phyloP scores from a whole-genome alignment of 371 early-diverging fungal species.

The Mortierella sp. region DNA sequence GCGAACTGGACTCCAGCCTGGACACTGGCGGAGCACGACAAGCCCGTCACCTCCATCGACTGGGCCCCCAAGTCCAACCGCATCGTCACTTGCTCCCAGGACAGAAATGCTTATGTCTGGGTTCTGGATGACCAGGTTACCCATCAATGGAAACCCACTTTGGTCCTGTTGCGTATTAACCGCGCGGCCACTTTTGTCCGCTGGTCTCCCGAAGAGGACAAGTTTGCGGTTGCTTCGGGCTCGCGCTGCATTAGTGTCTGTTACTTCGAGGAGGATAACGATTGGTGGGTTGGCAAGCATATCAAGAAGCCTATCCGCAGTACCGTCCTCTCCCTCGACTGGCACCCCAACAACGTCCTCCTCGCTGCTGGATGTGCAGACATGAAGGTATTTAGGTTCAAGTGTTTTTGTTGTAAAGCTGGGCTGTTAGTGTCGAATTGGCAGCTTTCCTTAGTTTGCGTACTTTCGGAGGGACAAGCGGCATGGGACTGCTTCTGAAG shows the following conservation, averaged over 20 bases:
- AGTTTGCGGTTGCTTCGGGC: constrained; percentile 98
- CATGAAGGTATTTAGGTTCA: constrained; percentile 75
- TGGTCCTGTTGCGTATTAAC: constrained; percentile 96
- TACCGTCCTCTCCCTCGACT: constrained; percentile 92
- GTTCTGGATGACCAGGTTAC: constrained; percentile 71
- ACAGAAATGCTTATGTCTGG: constrained; percentile 99
- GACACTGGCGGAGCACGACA: constrained; percentile 93
- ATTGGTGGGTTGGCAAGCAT: constrained; percentile 98
- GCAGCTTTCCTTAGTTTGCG: not conserved
- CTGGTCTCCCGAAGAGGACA: constrained; percentile 97
- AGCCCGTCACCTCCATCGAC: constrained; percentile 95
- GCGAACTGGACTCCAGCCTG: constrained; percentile 76
- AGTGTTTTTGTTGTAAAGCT: not conserved
- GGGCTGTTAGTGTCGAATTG: not conserved
- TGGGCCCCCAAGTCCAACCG: constrained; percentile 97
- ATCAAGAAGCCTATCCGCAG: constrained; percentile 94
- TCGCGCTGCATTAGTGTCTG: constrained; percentile 93
- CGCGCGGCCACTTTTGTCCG: constrained; percentile 96
- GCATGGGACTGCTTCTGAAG: not conserved
- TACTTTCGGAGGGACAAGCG: too few species aligned
- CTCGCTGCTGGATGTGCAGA: constrained; percentile 96
- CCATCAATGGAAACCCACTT: constrained; percentile 90
- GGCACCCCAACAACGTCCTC: constrained; percentile 98
- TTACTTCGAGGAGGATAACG: constrained; percentile 96
- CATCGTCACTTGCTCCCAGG: constrained; percentile 97